A percentile compares a stretch with the other conserved stretches of the same genome.
These are phyloP conservation scores for Hortaea werneckii DNA, from an alignment of 2,329 filamentous ascomycete genomes.

Conservation along the genomic window DNA sequence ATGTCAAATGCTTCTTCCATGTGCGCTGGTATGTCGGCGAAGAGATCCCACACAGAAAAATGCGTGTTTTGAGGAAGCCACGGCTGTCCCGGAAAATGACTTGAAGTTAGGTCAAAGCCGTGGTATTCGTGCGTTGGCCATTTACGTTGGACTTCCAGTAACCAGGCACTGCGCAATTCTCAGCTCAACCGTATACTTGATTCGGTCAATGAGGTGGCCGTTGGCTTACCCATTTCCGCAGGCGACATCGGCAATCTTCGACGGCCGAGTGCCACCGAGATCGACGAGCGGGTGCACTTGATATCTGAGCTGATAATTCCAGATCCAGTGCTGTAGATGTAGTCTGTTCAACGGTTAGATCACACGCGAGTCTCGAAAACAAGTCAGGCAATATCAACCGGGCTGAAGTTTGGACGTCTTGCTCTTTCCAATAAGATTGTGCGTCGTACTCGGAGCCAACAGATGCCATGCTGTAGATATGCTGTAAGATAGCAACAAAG, in stretches of 20 bases:
- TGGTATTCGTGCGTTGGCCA: conserved; percentile 4
- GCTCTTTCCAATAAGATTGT: conserved; percentile 6
- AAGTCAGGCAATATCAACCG: conserved; percentile 1
- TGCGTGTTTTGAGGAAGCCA: conserved; percentile 5
- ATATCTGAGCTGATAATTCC: conserved; percentile 8
- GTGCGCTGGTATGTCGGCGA: conserved; percentile 4
- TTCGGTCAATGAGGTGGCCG: background rate
- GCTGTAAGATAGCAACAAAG: no score
- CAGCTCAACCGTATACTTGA: background rate
- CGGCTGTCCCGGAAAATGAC: conserved; percentile 2
- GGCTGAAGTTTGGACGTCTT: conserved; percentile 7
- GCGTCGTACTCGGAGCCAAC: background rate
- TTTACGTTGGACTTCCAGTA: conserved; percentile 7
- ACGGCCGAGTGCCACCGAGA: background rate
- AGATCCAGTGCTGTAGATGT: conserved; percentile 9
- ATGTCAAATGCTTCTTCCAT: conserved; percentile 6
- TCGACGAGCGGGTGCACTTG: conserved; percentile 7
- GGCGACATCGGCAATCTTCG: conserved; percentile 10
- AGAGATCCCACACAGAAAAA: conserved; percentile 8
- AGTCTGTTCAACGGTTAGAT: conserved; percentile 2
- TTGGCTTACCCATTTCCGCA: conserved; percentile 6
- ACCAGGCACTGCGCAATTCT: conserved; percentile 4
- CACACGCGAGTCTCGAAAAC: background rate
- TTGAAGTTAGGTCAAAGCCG: conserved; percentile 9
- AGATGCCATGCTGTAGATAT: background rate